These are phyloP conservation scores for Neofusicoccum laricinum DNA, from an alignment of 2,329 filamentous ascomycete species.

Conservation along the genomic window DNA sequence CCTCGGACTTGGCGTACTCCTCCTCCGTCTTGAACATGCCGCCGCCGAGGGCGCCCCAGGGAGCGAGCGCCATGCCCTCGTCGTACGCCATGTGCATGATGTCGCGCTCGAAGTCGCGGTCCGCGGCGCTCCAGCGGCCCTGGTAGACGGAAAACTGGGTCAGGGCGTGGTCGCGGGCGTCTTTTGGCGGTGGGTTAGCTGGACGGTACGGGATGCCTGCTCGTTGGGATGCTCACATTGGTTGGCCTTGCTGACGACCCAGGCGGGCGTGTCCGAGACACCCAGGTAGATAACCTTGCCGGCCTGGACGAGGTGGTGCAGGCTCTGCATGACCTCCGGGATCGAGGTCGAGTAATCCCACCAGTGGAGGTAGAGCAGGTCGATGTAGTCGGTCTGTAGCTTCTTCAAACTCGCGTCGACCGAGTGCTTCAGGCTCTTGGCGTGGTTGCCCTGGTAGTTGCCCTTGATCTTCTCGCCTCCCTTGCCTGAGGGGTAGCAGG, in stretches of 20 bases:
- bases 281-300: constrained; percentile 47
- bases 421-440: constrained; percentile 37
- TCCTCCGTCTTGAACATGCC: constrained; percentile 44
- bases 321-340: constrained; percentile 43
- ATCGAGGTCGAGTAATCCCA: constrained; percentile 44
- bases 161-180: constrained; percentile 41
- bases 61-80: constrained; percentile 44
- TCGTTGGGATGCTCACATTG: constrained; percentile 17
- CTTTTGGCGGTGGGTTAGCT: constrained; percentile 12
- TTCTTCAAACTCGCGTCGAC: constrained; percentile 46
- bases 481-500: constrained; percentile 27
- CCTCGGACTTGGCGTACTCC: constrained; percentile 43
- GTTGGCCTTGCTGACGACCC: constrained; percentile 32
- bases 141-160: constrained; percentile 41
- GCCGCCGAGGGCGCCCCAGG: constrained; percentile 53
- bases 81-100: constrained; percentile 45
- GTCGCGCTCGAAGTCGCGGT: constrained; percentile 45
- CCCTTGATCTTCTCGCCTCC: constrained; percentile 9
- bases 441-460: constrained; percentile 45
- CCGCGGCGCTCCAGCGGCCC: constrained; percentile 41
- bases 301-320: constrained; percentile 40
- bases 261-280: constrained; percentile 44
- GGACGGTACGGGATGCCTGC: neutral
- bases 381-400: constrained; percentile 67
- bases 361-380: constrained; percentile 44